Conservation (phyloP, 805 yeast genomes). For the Metschnikowia kunwiensis region DNA sequence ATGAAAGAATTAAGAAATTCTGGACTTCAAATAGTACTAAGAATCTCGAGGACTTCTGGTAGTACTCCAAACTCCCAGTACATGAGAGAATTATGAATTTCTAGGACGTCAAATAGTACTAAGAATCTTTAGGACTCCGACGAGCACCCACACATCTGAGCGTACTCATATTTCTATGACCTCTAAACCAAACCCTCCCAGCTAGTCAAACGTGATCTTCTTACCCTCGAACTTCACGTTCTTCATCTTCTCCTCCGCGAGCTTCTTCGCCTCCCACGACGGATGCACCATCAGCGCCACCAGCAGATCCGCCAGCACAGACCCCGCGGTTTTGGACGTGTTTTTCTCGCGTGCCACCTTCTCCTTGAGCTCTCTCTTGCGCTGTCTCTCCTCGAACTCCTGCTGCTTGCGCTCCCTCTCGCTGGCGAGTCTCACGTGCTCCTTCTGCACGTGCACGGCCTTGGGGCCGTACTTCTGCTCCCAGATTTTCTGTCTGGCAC, state of each 20-base stretch:
- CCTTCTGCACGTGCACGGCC: conserved; percentile 81
- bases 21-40: too few relatives aligned
- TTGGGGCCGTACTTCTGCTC: conserved; percentile 78
- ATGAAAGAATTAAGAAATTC: not conserved
- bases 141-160: too few relatives aligned
- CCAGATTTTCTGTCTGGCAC: conserved; percentile 97
- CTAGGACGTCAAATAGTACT: too few relatives aligned
- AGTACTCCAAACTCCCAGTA: too few relatives aligned
- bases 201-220: conserved; percentile 68
- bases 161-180: too few relatives aligned
- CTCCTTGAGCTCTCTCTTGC: conserved; percentile 59
- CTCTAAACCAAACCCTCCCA: not conserved
- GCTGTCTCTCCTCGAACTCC: conserved; percentile 71
- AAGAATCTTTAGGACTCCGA: too few relatives aligned
- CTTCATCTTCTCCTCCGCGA: conserved; percentile 63
- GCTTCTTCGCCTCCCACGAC: conserved; percentile 93
- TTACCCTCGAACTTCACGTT: conserved; percentile 77
- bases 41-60: too few relatives aligned
- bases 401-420: conserved; percentile 57
- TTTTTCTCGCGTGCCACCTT: conserved; percentile 21
- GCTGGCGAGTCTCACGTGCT: conserved; percentile 49
- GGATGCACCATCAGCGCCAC: conserved; percentile 60
- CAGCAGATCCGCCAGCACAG: conserved; percentile 1
- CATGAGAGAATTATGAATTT: too few relatives aligned
- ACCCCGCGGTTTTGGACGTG: conserved; percentile 24